Conservation (phyloP, 495 filamentous ascomycete species). For the Geoglossum glabrum region DNA sequence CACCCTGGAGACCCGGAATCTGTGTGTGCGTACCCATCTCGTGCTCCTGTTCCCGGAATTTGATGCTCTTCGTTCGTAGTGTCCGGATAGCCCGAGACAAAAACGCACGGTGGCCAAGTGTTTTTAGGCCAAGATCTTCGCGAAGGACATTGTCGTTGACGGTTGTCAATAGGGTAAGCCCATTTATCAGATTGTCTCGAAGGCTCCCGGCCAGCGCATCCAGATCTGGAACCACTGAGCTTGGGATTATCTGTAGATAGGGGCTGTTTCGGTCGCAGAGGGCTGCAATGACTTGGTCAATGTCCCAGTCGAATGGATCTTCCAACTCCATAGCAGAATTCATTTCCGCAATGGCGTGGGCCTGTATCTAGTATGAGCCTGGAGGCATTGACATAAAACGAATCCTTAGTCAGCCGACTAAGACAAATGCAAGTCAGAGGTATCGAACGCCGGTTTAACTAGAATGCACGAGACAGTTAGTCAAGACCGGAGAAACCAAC, state of each 20-base stretch:
- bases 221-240: slow-evolving; percentile 27
- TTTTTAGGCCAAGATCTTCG: slow-evolving; percentile 29
- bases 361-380: too few species aligned
- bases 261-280: slow-evolving; percentile 34
- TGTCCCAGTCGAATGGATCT: slow-evolving; percentile 49
- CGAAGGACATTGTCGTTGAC: slow-evolving; percentile 25
- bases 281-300: slow-evolving; percentile 42
- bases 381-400: too few species aligned
- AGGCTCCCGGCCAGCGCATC: slow-evolving; percentile 30
- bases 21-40: background rate
- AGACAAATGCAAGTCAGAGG: too few species aligned
- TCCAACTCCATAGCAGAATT: background rate
- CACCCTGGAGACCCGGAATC: background rate
- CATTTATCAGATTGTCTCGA: slow-evolving; percentile 37
- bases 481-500: too few species aligned
- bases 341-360: too few species aligned
- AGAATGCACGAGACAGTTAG: too few species aligned
- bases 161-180: slow-evolving; percentile 34
- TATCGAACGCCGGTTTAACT: too few species aligned
- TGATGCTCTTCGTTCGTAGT: background rate
- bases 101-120: slow-evolving; percentile 22
- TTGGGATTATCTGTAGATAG: slow-evolving; percentile 16
- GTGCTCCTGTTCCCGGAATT: background rate
- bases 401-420: too few species aligned
- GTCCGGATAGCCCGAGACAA: background rate